Evolutionary conservation across 257 asterid species (phyloP).

Genomic region (Solanum megistacrolobum): DNA sequence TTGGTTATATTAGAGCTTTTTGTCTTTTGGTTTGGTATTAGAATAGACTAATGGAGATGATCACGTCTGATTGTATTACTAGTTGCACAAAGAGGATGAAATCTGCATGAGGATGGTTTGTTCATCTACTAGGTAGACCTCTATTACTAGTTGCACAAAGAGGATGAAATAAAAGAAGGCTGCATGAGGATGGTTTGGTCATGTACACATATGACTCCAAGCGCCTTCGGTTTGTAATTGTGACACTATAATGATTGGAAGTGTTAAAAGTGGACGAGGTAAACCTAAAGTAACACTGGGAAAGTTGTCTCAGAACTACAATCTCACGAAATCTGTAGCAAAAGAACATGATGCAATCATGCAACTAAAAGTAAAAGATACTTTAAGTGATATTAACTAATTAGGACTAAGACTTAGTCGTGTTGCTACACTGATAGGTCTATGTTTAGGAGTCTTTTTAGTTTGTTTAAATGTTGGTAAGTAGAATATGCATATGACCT

Average conservation of each 20-base stretch:
- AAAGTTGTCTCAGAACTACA: neutral
- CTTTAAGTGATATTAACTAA: neutral
- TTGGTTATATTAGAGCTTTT: neutral
- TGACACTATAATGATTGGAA: neutral
- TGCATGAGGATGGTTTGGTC: neutral
- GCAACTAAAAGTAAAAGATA: neutral
- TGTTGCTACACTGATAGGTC: neutral
- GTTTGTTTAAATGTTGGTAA: neutral
- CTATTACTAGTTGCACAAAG: slow-evolving; percentile 2
- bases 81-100: slow-evolving; percentile 6
- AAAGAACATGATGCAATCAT: neutral
- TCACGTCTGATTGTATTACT: neutral
- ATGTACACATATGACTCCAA: neutral
- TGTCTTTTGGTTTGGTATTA: neutral
- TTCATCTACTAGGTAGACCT: neutral
- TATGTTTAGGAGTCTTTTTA: neutral
- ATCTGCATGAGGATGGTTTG: neutral
- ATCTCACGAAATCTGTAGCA: neutral
- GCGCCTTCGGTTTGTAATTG: neutral
- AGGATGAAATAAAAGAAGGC: neutral
- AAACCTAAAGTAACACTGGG: neutral
- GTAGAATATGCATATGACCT: neutral
- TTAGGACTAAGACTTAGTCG: neutral
- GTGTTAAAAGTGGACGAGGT: neutral
- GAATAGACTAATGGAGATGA: neutral